Conservation (phyloP, 192 early-diverging fungal species). For the Powellomyces hirtus region DNA sequence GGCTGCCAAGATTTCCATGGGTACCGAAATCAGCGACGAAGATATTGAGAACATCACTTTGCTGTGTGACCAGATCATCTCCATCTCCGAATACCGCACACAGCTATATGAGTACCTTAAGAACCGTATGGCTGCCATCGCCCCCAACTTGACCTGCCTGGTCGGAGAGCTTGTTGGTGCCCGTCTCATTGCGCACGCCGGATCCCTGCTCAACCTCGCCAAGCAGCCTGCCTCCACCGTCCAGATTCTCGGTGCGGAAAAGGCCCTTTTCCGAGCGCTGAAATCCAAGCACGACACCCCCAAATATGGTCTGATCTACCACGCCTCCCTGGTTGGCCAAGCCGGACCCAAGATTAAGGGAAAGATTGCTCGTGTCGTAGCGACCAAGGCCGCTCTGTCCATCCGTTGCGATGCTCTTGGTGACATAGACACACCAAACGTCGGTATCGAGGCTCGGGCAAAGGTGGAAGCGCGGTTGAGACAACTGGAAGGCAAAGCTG, state of each 20-base stretch:
- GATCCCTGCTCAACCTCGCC: constrained; percentile 92
- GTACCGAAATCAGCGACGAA: constrained; percentile 94
- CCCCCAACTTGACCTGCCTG: constrained; percentile 70
- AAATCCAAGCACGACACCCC: constrained; percentile 97
- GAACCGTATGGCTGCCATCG: constrained; percentile 84
- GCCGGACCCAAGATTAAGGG: constrained; percentile 96
- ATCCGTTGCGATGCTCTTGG: constrained; percentile 89
- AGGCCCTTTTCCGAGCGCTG: constrained; percentile 96
- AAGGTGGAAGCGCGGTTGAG: constrained; percentile 86
- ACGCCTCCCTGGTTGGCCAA: constrained; percentile 93
- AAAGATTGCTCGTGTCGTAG: constrained; percentile 93
- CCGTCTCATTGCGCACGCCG: constrained; percentile 95
- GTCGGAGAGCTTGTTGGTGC: constrained; percentile 96
- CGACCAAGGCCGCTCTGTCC: constrained; percentile 87
- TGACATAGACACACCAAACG: constrained; percentile 58
- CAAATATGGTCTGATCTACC: constrained; percentile 97
- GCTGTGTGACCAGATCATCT: constrained; percentile 95
- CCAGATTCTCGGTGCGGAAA: constrained; percentile 97
- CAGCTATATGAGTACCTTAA: constrained; percentile 96
- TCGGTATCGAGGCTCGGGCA: constrained; percentile 82
- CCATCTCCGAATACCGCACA: constrained; percentile 89
- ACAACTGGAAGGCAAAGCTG: constrained; percentile 81
- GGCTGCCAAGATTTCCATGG: constrained; percentile 98
- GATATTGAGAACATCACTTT: constrained; percentile 94
- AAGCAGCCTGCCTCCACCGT: constrained; percentile 98